Percentiles rank a stretch among this genome's conserved stretches.
Conservation (phyloP, 129 eudicot genomes). For the Daucus carota region DNA sequence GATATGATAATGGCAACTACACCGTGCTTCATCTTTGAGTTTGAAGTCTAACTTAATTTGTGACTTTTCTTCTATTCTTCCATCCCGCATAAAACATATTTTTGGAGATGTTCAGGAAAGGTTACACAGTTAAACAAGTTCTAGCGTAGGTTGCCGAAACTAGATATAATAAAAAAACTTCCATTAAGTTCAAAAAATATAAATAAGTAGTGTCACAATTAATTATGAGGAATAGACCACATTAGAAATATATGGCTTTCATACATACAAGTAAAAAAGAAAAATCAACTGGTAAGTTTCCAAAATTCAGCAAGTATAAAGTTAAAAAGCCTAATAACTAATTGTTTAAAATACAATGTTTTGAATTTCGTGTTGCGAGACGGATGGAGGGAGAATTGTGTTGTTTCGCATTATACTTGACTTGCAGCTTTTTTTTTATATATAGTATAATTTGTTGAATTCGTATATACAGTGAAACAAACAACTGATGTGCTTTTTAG, state of each 20-base stretch:
- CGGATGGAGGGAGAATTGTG: not conserved
- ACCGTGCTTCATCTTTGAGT: not conserved
- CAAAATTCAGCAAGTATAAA: not conserved
- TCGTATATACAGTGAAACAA: not conserved
- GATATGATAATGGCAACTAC: not conserved
- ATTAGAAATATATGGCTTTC: not conserved
- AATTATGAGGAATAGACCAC: not conserved
- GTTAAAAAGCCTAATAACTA: not conserved
- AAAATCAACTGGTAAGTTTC: not conserved
- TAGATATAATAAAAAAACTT: not conserved
- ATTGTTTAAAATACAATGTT: not conserved
- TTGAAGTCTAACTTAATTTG: not conserved
- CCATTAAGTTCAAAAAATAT: not conserved
- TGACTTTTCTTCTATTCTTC: not conserved
- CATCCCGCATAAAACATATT: not conserved
- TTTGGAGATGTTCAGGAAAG: not conserved
- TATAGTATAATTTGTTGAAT: not conserved
- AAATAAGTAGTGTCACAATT: not conserved
- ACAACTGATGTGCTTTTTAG: not conserved
- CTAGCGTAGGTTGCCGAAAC: not conserved
- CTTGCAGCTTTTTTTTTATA: not conserved
- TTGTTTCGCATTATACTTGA: not conserved
- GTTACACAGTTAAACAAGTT: not conserved
- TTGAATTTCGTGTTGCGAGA: not conserved
- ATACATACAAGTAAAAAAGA: not conserved